Base-by-base conservation (phyloP, 1,139 yeast species). In the Barnettozyma hawaiiensis region DNA sequence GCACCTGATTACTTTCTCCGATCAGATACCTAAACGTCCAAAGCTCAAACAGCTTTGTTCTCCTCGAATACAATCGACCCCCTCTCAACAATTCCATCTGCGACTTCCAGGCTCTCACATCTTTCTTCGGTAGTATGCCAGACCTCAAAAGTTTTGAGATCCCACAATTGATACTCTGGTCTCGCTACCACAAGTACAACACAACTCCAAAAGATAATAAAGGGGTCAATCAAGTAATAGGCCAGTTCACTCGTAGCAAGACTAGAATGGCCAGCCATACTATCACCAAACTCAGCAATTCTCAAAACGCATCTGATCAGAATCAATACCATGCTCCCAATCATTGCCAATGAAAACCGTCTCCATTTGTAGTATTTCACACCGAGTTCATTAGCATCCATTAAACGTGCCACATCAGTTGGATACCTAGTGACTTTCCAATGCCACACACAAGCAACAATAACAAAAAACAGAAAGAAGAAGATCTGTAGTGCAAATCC, bases 161-260 rank as follows among this genome's bases (percentile, higher is more conserved):
- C 37, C 37, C 37, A 35, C 11, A 35, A 20, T 5, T 20, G 19
- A 16, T 16, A 16, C 28, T 35, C 29, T 20, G 37, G 37, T 16
- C 37, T 35, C 15, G 15, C 23, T 5, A 16, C 15, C 28, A 35
- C 28, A 14, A 35, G 19, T 21, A 35, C 10, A 9, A 31, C 29
- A 16, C 35, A 32, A n/a, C 35, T 32, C 35, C 21, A 12, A 14
- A 27, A 18, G 23, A 39, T 29, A 4, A 34, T 12, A 8, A 39
- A 18, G 4, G 37, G 62, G 39, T 69, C 74, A 42, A 69, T 63
- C 4, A 65, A 57, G 47, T 60, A 68, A 34, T 67, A 48, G 45
- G 54, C 66, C 44, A 58, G 59, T 44, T 70, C 74, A 49, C 67
- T 67, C 2, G 55, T 41, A 20, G 58, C 55, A 28, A 68, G 53